These are phyloP conservation scores for Myochromella boudieri DNA, from an alignment of 768 basidiomycete genomes.

Conservation along the genomic window DNA sequence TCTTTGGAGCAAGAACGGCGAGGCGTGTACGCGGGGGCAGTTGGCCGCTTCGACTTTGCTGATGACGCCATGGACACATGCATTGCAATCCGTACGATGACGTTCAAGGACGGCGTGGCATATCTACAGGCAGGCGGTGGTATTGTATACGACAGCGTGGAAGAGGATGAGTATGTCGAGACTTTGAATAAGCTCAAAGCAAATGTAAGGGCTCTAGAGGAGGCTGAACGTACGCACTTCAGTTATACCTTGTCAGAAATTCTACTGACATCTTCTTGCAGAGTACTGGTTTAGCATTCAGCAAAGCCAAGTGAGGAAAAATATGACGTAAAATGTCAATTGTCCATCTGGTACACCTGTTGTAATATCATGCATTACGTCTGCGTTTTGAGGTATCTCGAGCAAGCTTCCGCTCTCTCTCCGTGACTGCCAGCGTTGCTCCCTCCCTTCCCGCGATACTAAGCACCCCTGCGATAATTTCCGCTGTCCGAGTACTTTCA, in stretches of 20 bases:
- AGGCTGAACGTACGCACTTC: slow-evolving; percentile 77
- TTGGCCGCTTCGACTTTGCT: slow-evolving; percentile 97
- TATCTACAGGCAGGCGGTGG: slow-evolving; percentile 97
- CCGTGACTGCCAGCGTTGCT: slow-evolving; percentile 44
- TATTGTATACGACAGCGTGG: slow-evolving; percentile 95
- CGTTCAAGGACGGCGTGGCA: slow-evolving; percentile 88
- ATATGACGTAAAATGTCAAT: slow-evolving; percentile 16
- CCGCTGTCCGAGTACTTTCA: slow-evolving; percentile 88
- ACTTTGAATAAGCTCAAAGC: slow-evolving; percentile 93
- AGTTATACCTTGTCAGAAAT: slow-evolving; percentile 1
- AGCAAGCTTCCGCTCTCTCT: slow-evolving; percentile 23
- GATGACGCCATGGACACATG: slow-evolving; percentile 96
- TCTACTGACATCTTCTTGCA: slow-evolving; percentile 31
- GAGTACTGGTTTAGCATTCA: slow-evolving; percentile 75
- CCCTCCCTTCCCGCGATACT: slow-evolving; percentile 86
- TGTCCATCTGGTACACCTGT: slow-evolving; percentile 3
- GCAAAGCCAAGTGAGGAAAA: slow-evolving; percentile 32
- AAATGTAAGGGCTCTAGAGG: slow-evolving; percentile 82
- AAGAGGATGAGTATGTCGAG: slow-evolving; percentile 96
- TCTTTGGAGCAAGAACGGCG: slow-evolving; percentile 85
- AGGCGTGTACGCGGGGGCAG: slow-evolving; percentile 95
- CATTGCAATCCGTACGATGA: slow-evolving; percentile 98
- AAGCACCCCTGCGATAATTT: slow-evolving; percentile 86
- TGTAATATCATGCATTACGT: slow-evolving; percentile 13
- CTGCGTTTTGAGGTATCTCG: slow-evolving; percentile 6